Evolutionary conservation across 768 basidiomycete species (phyloP).

Genomic region (Holtermannia corniformis): DNA sequence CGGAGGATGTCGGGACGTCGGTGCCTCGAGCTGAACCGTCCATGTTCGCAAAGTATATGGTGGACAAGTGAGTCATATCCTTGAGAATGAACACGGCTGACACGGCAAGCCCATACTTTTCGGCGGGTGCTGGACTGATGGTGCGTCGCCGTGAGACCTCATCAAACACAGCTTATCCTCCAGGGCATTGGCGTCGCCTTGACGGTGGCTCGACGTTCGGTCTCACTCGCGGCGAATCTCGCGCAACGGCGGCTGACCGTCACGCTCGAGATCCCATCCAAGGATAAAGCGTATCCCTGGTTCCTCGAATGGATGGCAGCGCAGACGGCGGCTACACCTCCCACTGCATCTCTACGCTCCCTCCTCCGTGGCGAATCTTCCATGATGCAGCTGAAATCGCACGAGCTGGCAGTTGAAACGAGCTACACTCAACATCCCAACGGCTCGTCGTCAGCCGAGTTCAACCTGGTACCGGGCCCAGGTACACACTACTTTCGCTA

Average conservation of each 20-base stretch:
- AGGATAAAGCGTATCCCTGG: conserved; percentile 91
- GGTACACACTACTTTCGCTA: conserved; percentile 91
- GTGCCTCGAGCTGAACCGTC: conserved; percentile 11
- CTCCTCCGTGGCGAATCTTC: neutral
- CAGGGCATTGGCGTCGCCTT: conserved; percentile 87
- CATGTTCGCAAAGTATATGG: conserved; percentile 25
- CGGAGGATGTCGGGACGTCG: no score
- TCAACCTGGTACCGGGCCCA: conserved; percentile 91
- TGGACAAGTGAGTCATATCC: conserved; percentile 30
- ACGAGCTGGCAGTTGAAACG: conserved; percentile 95
- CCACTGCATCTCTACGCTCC: conserved; percentile 9
- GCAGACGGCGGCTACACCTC: conserved; percentile 46
- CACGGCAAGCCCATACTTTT: conserved; percentile 74
- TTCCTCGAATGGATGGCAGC: conserved; percentile 92
- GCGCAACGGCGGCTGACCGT: conserved; percentile 86
- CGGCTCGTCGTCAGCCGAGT: conserved; percentile 77
- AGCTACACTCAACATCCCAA: conserved; percentile 73
- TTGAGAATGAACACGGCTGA: neutral
- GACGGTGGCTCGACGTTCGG: conserved; percentile 60
- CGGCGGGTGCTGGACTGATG: conserved; percentile 97
- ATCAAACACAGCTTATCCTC: no score
- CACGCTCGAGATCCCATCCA: conserved; percentile 89
- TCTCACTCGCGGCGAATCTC: conserved; percentile 59
- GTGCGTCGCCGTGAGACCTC: conserved; percentile 44
- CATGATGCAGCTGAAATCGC: conserved; percentile 58